Percentiles rank a stretch among this genome's conserved stretches.
Evolutionary conservation across 148 eudicot species (phyloP).

Genomic region (Euryodendron excelsum): DNA sequence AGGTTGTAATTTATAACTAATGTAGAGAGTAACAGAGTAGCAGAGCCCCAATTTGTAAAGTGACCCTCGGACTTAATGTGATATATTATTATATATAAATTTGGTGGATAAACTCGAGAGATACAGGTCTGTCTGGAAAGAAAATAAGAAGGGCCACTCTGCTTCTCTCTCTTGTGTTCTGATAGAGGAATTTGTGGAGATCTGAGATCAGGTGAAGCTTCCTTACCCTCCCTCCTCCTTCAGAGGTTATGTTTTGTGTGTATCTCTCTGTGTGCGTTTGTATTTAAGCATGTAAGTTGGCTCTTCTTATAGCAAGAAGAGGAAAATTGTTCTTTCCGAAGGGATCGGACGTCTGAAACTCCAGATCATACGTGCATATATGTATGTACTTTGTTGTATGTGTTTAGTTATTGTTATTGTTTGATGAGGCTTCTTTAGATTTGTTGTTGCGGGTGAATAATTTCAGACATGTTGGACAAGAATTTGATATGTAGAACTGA

Average conservation of each 20-base stretch:
- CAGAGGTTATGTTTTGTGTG: background rate
- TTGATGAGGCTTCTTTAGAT: background rate
- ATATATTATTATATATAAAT: background rate
- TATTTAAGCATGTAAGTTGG: too few species aligned
- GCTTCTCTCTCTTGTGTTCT: background rate
- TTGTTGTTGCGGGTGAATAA: background rate
- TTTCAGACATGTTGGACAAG: background rate
- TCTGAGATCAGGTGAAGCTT: constrained; percentile 2
- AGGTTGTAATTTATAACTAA: too few species aligned
- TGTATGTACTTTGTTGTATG: background rate
- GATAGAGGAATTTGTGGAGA: background rate
- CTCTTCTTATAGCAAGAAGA: too few species aligned
- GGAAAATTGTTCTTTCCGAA: too few species aligned
- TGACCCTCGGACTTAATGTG: background rate
- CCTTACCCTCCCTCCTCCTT: background rate
- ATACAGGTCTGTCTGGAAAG: background rate
- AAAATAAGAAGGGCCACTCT: background rate
- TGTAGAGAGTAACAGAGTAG: too few species aligned
- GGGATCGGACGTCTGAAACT: background rate
- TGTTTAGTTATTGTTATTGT: background rate
- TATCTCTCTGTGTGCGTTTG: background rate
- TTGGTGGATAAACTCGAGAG: constrained; percentile 6
- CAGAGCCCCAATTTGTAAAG: too few species aligned
- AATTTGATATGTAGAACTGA: background rate
- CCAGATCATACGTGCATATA: background rate